Evolutionary conservation across 2,329 filamentous ascomycete genomes (phyloP), one percentile per base, ranked within the genome.

Genomic region (Malbranchea zuffiana): DNA sequence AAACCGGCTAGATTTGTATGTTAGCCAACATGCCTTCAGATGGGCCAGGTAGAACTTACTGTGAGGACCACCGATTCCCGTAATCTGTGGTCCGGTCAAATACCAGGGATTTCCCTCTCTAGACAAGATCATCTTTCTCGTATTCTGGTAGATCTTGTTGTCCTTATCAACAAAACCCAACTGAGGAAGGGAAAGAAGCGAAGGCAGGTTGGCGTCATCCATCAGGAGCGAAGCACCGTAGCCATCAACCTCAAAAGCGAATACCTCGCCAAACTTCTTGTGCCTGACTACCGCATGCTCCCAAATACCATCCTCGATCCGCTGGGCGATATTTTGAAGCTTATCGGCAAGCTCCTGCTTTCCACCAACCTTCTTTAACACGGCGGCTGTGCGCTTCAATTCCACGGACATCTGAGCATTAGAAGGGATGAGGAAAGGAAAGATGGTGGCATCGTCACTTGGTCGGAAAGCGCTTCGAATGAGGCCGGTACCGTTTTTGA

Each of bases 341-440:
- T 65, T 56, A 2, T 60, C 48, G 3, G 66, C 67, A 0, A 74
- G 59, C 2, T 62, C 58, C 3, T 67, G 56, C 32, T 80, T 73
- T 1, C 72, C 73, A 12, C 55, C 54, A 1, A 69, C 74, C 4
- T 67, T 66, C 35, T 65, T 63, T n/a, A 96, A 71, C 13, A 92
- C 68, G 4, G 69, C 66, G 0, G 84, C 77, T 0, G 82, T 78
- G 27, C 82, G 78, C 45, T 78, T 74, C 17, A 98, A 68, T 59
- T 98, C 86, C 1, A 88, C 82, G 2, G 85, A 79, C 71, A 98
- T 94, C 79, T 93, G 88, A 16, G 90, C 90, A 54, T 98, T 98
- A 24, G 84, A 80, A 0, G 90, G 90, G 47, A 98, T 93, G 56
- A 94, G 84, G 66, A 85, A 98, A 29, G 87, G 87, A 3, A 98